Conservation (phyloP, 2,329 filamentous ascomycete species). For the Nigrograna mackinnonii region DNA sequence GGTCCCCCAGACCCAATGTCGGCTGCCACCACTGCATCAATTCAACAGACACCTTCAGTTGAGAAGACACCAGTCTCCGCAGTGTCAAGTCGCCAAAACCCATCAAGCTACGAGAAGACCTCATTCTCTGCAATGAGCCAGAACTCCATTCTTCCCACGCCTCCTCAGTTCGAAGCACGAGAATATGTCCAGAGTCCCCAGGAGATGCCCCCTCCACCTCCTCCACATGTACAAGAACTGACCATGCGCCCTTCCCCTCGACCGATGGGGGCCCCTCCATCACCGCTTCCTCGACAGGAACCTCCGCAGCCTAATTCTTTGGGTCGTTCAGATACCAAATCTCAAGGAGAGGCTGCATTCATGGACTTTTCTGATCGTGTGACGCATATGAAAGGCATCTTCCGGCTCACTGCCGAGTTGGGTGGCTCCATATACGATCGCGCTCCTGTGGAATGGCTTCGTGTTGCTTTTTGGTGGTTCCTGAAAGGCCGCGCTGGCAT, state of each 20-base stretch:
- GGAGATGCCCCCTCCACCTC: constrained; percentile 12
- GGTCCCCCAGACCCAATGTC: constrained; percentile 23
- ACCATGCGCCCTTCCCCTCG: constrained; percentile 8
- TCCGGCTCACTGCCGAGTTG: constrained; percentile 76
- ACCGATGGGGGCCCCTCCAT: background rate
- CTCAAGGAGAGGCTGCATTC: constrained; percentile 55
- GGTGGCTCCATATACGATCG: constrained; percentile 67
- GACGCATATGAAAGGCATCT: constrained; percentile 74
- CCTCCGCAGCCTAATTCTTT: constrained; percentile 15
- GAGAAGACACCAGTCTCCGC: constrained; percentile 21
- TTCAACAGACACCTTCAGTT: background rate
- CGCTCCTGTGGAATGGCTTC: constrained; percentile 68
- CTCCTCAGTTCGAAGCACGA: constrained; percentile 23
- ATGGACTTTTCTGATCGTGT: constrained; percentile 72
- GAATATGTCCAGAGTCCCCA: constrained; percentile 10
- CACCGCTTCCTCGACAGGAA: constrained; percentile 23
- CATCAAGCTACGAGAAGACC: background rate
- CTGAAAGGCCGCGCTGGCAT: constrained; percentile 76
- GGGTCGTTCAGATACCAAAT: constrained; percentile 33
- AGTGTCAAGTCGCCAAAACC: constrained; percentile 3
- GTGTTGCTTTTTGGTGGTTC: constrained; percentile 88
- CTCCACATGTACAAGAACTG: constrained; percentile 13
- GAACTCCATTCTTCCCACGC: constrained; percentile 22
- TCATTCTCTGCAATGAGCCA: constrained; percentile 11
- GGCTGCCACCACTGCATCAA: constrained; percentile 12